Conservation (phyloP, 768 basidiomycete genomes). For the Hericium coralloides region DNA sequence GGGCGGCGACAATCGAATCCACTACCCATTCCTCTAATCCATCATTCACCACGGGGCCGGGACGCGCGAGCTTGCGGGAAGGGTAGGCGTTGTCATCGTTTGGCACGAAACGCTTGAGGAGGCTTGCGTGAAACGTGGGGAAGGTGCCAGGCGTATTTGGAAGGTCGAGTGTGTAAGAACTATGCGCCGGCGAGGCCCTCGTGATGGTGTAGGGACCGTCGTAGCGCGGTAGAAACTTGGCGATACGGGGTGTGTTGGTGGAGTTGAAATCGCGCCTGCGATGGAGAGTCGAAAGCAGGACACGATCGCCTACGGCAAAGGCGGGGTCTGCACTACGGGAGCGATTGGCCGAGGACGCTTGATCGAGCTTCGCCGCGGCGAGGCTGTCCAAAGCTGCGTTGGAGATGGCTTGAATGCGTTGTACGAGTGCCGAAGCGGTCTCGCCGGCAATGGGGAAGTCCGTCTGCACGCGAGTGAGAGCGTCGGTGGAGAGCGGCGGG, state of each 20-base stretch:
- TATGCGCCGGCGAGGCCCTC: conserved; percentile 10
- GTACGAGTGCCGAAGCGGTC: neutral
- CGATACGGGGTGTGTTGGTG: conserved; percentile 19
- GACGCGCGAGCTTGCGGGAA: neutral
- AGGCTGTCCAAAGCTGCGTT: conserved; percentile 27
- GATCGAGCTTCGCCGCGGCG: conserved; percentile 19
- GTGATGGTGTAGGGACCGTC: conserved; percentile 21
- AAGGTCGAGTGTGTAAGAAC: conserved; percentile 11
- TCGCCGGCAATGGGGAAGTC: neutral
- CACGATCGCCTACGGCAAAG: conserved; percentile 24
- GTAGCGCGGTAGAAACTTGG: conserved; percentile 33
- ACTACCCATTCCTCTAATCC: neutral
- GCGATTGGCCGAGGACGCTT: conserved; percentile 21
- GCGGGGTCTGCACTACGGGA: conserved; percentile 13
- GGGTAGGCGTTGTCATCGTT: neutral
- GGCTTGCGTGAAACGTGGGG: neutral
- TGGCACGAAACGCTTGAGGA: neutral
- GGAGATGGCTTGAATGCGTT: conserved; percentile 8
- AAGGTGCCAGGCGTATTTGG: neutral
- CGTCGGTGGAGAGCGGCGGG: conserved; percentile 7
- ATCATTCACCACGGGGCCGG: too few relatives aligned
- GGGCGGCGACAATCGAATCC: neutral
- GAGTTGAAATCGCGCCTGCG: conserved; percentile 19
- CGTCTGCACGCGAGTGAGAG: too few relatives aligned
- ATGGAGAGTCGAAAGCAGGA: conserved; percentile 28